Conservation (phyloP, 2,329 filamentous ascomycete genomes). For the Domatiomyces globalis region DNA sequence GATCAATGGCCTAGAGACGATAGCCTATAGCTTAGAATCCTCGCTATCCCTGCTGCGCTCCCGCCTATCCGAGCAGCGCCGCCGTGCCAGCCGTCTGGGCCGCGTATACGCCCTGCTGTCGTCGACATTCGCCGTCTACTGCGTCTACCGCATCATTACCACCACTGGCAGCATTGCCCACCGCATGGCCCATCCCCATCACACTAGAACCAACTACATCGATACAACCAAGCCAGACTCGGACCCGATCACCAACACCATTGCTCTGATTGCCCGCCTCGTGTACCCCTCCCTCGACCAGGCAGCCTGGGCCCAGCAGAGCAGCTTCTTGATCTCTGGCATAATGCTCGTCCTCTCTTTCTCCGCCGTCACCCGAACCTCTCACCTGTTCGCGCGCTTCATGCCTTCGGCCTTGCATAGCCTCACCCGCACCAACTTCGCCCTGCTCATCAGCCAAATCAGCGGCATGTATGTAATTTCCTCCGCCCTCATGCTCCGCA, state of each 20-base stretch:
- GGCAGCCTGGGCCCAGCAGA: conserved; percentile 68
- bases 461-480: conserved; percentile 75
- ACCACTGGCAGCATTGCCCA: conserved; percentile 55
- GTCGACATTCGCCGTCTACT: conserved; percentile 65
- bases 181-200: conserved; percentile 36
- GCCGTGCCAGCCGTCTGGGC: conserved; percentile 53
- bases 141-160: conserved; percentile 65
- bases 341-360: conserved; percentile 71
- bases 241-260: conserved; percentile 71
- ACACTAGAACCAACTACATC: conserved; percentile 31
- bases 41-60: conserved; percentile 50
- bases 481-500: conserved; percentile 59
- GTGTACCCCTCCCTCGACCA: conserved; percentile 75
- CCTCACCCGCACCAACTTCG: conserved; percentile 62
- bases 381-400: conserved; percentile 65
- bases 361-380: conserved; percentile 71
- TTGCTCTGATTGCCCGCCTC: conserved; percentile 66
- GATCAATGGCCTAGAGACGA: conserved; percentile 64
- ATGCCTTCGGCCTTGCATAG: conserved; percentile 54
- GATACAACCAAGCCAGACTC: conserved; percentile 37
- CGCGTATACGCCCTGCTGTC: conserved; percentile 48
- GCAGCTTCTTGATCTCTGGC: conserved; percentile 69
- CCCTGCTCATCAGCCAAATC: conserved; percentile 66
- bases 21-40: conserved; percentile 57
- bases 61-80: conserved; percentile 49